Evolutionary conservation across 805 yeast genomes (phyloP), one percentile per base, ranked within the genome.

Genomic region (Pichia ethanolica): DNA sequence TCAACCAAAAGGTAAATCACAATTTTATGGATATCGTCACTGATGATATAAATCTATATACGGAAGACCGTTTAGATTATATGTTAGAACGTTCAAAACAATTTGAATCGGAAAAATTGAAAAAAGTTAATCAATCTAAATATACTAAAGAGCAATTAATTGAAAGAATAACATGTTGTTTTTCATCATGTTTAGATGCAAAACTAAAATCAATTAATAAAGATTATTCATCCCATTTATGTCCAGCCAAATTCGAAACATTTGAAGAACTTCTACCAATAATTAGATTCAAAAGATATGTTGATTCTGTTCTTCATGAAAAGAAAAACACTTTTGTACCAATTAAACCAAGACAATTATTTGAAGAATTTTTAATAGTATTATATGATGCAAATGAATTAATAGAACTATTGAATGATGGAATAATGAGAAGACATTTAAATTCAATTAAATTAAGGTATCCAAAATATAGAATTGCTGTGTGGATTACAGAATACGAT

Each of bases 301-400:
- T 74, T 5, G 68, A 64, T 25, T 75, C 85, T 0, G 59, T 59
- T 0, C 84, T 81, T 61, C 76, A 79, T 56, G 53, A 65, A 9
- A 59, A 59, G 1, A 67, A 69, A 30, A 86, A 81, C 51, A 57
- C 74, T 0, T 84, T 81, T 54, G 70, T 77, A 9, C 90, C 90
- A 0, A 68, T 76, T 44, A 66, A 48, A 1, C 63, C 71, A 1
- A 66, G 60, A 33, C 58, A 71, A 3, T 51, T 70, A 1, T 66
- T 69, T 6, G 89, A 83, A 57, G 65, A 64, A 10, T 67, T 68
- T 1, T 51, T 69, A 3, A 69, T 77, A 1, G 51, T 83, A 1
- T 69, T 73, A 42, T 79, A 72, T 53, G 68, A 71, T 5, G 78
- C 83, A 0, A 63, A 65, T 8, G 73, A 71, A 1, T 71, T 83